These are phyloP conservation scores for Aspergillus arachidicola DNA, from an alignment of 2,329 filamentous ascomycete genomes.

Conservation along the genomic window DNA sequence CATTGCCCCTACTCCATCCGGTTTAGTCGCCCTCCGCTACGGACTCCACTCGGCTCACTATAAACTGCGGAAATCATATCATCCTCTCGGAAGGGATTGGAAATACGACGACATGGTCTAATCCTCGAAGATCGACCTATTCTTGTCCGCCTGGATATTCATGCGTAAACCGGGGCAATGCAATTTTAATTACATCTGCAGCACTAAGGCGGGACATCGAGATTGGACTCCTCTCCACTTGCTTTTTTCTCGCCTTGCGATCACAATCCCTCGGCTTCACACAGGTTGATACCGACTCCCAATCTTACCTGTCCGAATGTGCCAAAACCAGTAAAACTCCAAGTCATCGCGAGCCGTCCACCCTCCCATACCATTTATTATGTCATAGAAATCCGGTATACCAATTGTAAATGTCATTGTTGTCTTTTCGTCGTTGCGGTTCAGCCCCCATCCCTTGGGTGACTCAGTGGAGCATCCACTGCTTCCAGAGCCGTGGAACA, in stretches of 20 bases:
- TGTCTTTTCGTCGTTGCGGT: not conserved
- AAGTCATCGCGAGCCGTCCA: not conserved
- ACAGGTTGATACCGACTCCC: not conserved
- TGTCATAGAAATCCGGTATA: not conserved
- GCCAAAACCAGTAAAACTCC: not conserved
- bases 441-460: not conserved
- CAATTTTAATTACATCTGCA: slow-evolving; percentile 1
- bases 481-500: not conserved
- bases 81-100: not conserved
- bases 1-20: not conserved
- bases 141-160: not conserved
- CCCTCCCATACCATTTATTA: not conserved
- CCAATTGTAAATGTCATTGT: not conserved
- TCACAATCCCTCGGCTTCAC: not conserved
- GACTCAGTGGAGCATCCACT: not conserved
- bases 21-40: not conserved
- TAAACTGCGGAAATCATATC: not conserved
- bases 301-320: not conserved
- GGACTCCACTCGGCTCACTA: not conserved
- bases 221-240: not conserved
- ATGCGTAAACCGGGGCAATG: not conserved
- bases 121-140: not conserved
- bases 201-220: not conserved
- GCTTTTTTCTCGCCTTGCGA: not conserved
- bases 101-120: not conserved